phyloP scores from a whole-genome alignment of 495 filamentous ascomycete species.

The Penicillium egyptiacum region DNA sequence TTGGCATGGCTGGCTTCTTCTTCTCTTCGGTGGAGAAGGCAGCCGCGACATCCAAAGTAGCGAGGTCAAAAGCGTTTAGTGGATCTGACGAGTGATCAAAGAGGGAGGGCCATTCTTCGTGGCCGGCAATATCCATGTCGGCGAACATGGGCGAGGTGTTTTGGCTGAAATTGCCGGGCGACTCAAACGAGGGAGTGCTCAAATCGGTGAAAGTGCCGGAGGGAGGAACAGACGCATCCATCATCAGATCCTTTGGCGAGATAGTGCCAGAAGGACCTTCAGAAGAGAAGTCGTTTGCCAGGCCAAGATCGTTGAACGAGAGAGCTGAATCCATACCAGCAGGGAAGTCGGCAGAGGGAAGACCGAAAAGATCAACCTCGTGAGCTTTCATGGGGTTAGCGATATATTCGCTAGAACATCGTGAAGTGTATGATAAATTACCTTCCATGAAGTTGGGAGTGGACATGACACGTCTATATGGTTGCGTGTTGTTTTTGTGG shows the following conservation, averaged over 20 bases:
- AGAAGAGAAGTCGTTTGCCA: slow-evolving; percentile 16
- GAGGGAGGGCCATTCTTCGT: slow-evolving; percentile 54
- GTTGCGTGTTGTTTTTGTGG: slow-evolving; percentile 21
- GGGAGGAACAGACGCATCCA: slow-evolving; percentile 76
- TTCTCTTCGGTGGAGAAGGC: slow-evolving; percentile 32
- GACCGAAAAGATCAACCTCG: slow-evolving; percentile 36
- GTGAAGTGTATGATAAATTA: slow-evolving; percentile 15
- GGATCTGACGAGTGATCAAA: slow-evolving; percentile 52
- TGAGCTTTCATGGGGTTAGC: slow-evolving; percentile 13
- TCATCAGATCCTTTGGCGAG: slow-evolving; percentile 80
- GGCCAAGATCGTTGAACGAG: slow-evolving; percentile 17
- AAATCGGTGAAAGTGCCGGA: slow-evolving; percentile 81
- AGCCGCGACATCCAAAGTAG: slow-evolving; percentile 32
- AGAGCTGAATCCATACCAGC: slow-evolving; percentile 34
- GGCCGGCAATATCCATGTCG: slow-evolving; percentile 36
- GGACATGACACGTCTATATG: slow-evolving; percentile 43
- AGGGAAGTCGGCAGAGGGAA: slow-evolving; percentile 30
- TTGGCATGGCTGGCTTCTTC: slow-evolving; percentile 38
- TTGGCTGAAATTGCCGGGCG: slow-evolving; percentile 63
- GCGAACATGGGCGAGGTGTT: slow-evolving; percentile 70
- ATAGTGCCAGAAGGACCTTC: slow-evolving; percentile 58
- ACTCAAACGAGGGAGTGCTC: slow-evolving; percentile 79
- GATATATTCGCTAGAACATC: slow-evolving; percentile 10
- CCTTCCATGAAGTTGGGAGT: slow-evolving; percentile 38
- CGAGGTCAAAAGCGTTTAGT: slow-evolving; percentile 37